Evolutionary conservation across 805 yeast genomes (phyloP), one percentile per base, ranked within the genome.

Genomic region (Saccharomyces mikatae): DNA sequence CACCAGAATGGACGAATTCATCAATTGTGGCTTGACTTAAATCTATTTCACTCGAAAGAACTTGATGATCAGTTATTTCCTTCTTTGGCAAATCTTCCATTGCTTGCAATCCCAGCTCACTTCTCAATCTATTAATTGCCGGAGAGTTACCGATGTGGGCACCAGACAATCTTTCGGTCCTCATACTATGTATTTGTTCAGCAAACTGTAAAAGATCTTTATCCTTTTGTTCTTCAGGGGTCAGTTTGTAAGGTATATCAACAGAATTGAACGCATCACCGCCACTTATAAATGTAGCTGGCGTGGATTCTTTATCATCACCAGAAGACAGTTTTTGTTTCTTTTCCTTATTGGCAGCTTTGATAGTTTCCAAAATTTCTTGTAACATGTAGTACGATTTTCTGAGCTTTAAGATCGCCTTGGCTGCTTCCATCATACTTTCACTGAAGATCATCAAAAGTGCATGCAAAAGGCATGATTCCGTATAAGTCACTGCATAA

Each of bases 1-100:
- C 94, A 29, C 97, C 97, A 0, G 96, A 86, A 62, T 86, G 88
- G 57, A 91, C 88, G 65, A 87, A 91, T 69, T 91, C 97, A 67
- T 91, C 97, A 53, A 88, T 77, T 0, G 94, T 86, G 6, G 71
- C 69, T 55, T 69, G 69, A 22, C 71, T 71, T 0, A 72, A 67
- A 54, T 73, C 70, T 21, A 63, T 32, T 8, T 64, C 60, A 47
- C 56, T 60, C 10, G 59, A 51, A 41, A 60, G 51, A 47, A 53
- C 58, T 8, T 57, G 47, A 36, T 52, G 56, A 4, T 55, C 51
- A 3, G 49, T 41, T 14, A 50, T 54, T 26, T 52, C 41, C 11
- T 46, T 50, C 21, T 41, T 29, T 2, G 54, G 52, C 31, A 32
- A 46, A 17, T 52, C 52, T 41, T 57, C 56, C 41, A 49, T 17